These are phyloP conservation scores for Sicyos edulis DNA, from an alignment of 306 rosid species.

Conservation along the genomic window DNA sequence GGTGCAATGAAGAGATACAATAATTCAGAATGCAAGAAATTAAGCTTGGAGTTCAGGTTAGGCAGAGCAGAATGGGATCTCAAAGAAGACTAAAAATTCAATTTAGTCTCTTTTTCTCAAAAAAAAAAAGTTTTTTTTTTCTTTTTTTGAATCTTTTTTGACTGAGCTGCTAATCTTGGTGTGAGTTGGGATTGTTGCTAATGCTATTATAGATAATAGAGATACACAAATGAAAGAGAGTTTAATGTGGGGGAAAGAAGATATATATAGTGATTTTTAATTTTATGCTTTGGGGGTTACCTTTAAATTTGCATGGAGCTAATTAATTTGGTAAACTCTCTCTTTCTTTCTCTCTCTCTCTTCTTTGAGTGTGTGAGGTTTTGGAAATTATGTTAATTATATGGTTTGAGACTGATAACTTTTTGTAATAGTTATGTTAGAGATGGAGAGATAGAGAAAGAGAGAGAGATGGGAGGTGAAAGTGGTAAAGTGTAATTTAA, in stretches of 20 bases:
- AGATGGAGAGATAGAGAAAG: not conserved
- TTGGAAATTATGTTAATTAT: not conserved
- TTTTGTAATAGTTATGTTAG: slow-evolving; percentile 4
- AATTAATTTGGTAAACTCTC: not conserved
- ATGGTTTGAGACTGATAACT: not conserved
- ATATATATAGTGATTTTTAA: not conserved
- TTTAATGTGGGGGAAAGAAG: not conserved
- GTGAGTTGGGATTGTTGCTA: slow-evolving; percentile 1
- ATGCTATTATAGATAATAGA: not conserved
- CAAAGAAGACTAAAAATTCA: slow-evolving; percentile 33
- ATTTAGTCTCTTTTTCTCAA: not conserved
- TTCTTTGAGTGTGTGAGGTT: not conserved
- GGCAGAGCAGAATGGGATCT: slow-evolving; percentile 89
- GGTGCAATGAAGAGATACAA: slow-evolving; percentile 37
- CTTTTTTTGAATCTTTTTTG: not conserved
- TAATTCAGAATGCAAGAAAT: slow-evolving; percentile 60
- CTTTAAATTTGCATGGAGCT: not conserved
- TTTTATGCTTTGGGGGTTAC: not conserved
- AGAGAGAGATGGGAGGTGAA: not conserved
- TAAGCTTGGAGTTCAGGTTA: slow-evolving; percentile 90
- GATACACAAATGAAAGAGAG: slow-evolving; percentile 2
- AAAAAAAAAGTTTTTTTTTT: too few relatives aligned
- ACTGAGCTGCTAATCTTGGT: slow-evolving; percentile 1
- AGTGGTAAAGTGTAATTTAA: not conserved
- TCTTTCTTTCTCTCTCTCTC: not conserved